These are phyloP conservation scores for Pseudozyma pruni DNA, from an alignment of 1,284 basidiomycete genomes.

Conservation along the genomic window DNA sequence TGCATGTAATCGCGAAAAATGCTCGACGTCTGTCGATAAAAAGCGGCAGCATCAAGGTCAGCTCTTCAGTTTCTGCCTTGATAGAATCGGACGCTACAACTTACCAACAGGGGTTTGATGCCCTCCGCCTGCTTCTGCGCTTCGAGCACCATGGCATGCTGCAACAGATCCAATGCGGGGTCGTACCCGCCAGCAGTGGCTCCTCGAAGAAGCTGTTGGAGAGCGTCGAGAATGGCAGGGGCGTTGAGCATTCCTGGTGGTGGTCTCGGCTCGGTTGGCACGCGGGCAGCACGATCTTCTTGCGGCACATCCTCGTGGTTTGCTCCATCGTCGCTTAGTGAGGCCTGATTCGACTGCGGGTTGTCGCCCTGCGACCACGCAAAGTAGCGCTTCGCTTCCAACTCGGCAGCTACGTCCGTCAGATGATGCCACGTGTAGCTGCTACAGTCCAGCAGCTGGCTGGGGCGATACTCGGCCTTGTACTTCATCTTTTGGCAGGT, in stretches of 20 bases:
- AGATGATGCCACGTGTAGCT: constrained; percentile 27
- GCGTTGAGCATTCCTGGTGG: constrained; percentile 67
- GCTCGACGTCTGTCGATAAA: constrained; percentile 13
- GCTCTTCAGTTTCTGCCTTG: background rate
- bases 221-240: constrained; percentile 32
- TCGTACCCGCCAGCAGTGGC: background rate
- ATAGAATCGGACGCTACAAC: background rate
- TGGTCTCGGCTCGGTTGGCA: constrained; percentile 41
- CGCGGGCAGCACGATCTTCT: constrained; percentile 26
- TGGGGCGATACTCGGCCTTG: constrained; percentile 91
- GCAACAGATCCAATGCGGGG: constrained; percentile 8
- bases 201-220: constrained; percentile 7
- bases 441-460: constrained; percentile 78
- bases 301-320: too few relatives aligned
- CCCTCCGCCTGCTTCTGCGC: constrained; percentile 24
- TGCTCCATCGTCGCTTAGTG: too few relatives aligned
- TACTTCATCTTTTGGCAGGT: constrained; percentile 92
- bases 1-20: constrained; percentile 14
- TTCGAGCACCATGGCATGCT: constrained; percentile 23
- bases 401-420: constrained; percentile 3
- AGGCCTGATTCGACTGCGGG: background rate
- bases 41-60: background rate
- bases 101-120: constrained; percentile 31
- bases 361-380: constrained; percentile 15
- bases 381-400: constrained; percentile 21